Percentiles rank a stretch among this genome's conserved stretches.
Conservation (phyloP, 2,329 filamentous ascomycete genomes). For the Phyllosticta citriasiana region DNA sequence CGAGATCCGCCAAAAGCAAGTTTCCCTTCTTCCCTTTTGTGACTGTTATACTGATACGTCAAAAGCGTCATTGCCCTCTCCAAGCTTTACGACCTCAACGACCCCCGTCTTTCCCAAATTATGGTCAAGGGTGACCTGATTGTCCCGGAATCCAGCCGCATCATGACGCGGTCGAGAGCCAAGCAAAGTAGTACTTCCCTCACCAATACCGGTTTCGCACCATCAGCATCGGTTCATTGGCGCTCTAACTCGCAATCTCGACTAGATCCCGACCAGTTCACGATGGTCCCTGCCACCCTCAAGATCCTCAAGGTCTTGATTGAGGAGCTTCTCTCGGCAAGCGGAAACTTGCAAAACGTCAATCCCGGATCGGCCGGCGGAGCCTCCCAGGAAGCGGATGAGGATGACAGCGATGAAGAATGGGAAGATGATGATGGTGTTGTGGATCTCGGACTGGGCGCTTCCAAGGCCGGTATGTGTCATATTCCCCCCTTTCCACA, state of each 20-base stretch:
- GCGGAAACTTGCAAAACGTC: conserved; percentile 29
- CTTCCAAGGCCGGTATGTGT: conserved; percentile 30
- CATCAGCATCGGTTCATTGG: conserved; percentile 12
- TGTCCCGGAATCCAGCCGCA: conserved; percentile 64
- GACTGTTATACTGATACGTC: conserved; percentile 12
- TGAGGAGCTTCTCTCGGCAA: conserved; percentile 77
- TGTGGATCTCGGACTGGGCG: conserved; percentile 54
- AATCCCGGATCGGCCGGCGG: conserved; percentile 51
- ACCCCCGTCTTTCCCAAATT: conserved; percentile 66
- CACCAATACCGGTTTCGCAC: conserved; percentile 4
- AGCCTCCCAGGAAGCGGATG: conserved; percentile 62
- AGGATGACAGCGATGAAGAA: conserved; percentile 42
- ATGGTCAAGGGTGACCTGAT: conserved; percentile 89
- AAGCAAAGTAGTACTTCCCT: conserved; percentile 54
- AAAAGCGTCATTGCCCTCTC: conserved; percentile 79
- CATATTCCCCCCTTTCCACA: neutral
- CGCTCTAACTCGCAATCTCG: neutral
- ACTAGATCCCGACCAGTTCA: conserved; percentile 78
- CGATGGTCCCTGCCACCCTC: conserved; percentile 73
- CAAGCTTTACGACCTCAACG: conserved; percentile 80
- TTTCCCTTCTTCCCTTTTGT: conserved; percentile 13
- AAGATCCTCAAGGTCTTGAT: conserved; percentile 96
- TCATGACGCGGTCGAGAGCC: conserved; percentile 88
- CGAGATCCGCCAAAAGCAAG: conserved; percentile 90
- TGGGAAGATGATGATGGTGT: conserved; percentile 81